Percentiles rank a stretch among this genome's conserved stretches.
Conservation (phyloP, 2,329 filamentous ascomycete genomes). For the Fusarium sublunatum region DNA sequence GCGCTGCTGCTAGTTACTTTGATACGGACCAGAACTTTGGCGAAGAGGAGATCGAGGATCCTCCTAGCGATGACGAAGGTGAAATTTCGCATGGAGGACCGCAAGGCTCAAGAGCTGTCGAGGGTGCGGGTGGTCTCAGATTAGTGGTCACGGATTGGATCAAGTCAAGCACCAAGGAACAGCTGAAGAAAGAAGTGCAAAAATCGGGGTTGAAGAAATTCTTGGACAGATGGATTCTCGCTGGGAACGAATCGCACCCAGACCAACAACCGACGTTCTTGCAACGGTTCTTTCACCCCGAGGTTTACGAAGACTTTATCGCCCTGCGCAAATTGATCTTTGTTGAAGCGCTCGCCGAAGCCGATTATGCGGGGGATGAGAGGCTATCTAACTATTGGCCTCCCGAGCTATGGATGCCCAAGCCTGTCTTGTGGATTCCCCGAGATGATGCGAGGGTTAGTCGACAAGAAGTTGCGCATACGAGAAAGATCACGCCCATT, state of each 20-base stretch:
- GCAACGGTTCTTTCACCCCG: slow-evolving; percentile 79
- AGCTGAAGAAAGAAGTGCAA: slow-evolving; percentile 42
- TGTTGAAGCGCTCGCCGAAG: slow-evolving; percentile 56
- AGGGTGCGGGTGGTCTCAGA: slow-evolving; percentile 53
- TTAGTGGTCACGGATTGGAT: slow-evolving; percentile 50
- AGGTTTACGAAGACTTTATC: slow-evolving; percentile 78
- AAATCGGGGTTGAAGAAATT: slow-evolving; percentile 46
- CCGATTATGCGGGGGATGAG: slow-evolving; percentile 64
- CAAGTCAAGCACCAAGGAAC: slow-evolving; percentile 53
- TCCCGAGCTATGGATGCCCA: slow-evolving; percentile 66
- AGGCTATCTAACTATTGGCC: slow-evolving; percentile 77
- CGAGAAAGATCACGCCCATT: slow-evolving; percentile 77
- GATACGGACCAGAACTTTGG: slow-evolving; percentile 52
- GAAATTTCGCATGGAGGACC: slow-evolving; percentile 35
- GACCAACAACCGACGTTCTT: slow-evolving; percentile 62
- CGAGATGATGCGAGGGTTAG: slow-evolving; percentile 79
- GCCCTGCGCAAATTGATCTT: slow-evolving; percentile 77
- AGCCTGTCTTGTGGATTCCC: slow-evolving; percentile 86
- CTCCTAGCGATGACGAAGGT: slow-evolving; percentile 46
- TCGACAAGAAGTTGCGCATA: slow-evolving; percentile 80
- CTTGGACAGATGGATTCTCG: slow-evolving; percentile 45
- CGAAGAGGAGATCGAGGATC: slow-evolving; percentile 47
- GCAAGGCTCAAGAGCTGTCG: slow-evolving; percentile 50
- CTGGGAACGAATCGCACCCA: slow-evolving; percentile 42
- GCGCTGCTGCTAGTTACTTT: slow-evolving; percentile 52